These are phyloP conservation scores for Fusarium nodosum DNA, from an alignment of 2,329 filamentous ascomycete genomes.

Conservation along the genomic window DNA sequence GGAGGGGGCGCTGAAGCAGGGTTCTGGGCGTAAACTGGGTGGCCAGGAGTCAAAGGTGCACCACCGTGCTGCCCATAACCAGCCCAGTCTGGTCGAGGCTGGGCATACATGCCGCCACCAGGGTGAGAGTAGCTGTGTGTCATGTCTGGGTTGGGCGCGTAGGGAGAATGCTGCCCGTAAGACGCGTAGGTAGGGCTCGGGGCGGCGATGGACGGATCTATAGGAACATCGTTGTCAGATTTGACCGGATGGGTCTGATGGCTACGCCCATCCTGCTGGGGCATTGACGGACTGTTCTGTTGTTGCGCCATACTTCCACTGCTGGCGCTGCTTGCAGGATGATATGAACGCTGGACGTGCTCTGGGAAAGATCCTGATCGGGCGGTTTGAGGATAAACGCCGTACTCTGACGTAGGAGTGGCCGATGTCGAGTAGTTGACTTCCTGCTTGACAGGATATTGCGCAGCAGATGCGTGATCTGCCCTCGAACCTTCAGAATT, in stretches of 20 bases:
- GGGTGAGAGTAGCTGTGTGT: conserved; percentile 79
- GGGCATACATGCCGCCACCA: conserved; percentile 73
- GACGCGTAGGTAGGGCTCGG: conserved; percentile 88
- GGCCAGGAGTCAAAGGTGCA: conserved; percentile 62
- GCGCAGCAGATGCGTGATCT: conserved; percentile 95
- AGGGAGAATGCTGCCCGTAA: conserved; percentile 87
- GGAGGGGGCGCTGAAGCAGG: conserved; percentile 69
- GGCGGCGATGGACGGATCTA: conserved; percentile 98
- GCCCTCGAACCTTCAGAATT: conserved; percentile 87
- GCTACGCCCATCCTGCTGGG: conserved; percentile 84
- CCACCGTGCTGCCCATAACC: conserved; percentile 71
- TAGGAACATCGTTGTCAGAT: conserved; percentile 97
- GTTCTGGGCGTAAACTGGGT: conserved; percentile 68
- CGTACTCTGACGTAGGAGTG: conserved; percentile 91
- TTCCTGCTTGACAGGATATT: conserved; percentile 88
- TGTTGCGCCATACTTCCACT: conserved; percentile 94
- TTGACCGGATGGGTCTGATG: conserved; percentile 83
- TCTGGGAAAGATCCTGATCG: conserved; percentile 89
- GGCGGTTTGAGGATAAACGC: conserved; percentile 79
- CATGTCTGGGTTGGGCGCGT: conserved; percentile 88
- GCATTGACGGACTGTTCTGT: conserved; percentile 96
- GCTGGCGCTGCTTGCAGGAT: conserved; percentile 80
- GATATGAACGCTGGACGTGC: conserved; percentile 87
- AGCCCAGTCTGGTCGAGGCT: conserved; percentile 80
- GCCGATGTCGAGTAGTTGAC: conserved; percentile 82